Base-by-base conservation (phyloP, 371 early-diverging fungal genomes). In the Rhizomucor pusillus region DNA sequence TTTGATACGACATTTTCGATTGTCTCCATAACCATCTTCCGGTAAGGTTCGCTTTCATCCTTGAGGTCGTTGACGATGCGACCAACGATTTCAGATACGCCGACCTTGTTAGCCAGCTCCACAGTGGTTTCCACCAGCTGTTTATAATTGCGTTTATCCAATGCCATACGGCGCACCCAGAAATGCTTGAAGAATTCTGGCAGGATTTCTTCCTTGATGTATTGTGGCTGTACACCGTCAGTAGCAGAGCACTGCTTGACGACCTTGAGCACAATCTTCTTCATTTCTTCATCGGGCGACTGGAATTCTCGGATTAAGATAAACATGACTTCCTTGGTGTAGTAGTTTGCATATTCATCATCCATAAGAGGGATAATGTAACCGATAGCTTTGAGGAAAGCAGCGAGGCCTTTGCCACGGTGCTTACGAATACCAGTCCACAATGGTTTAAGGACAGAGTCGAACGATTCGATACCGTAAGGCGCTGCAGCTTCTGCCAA, bases 301-400 rank as follows among this genome's bases (percentile, higher is more conserved):
- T 92, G 91, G 80, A 99, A 97, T 65, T 99, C 98, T 50, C 95
- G 87, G 43, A 96, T 89, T 60, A 99, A 69, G 33, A 91, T 90
- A 10, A 81, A 67, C 94, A 98, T 93, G 36, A 95, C 90, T 61
- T 94, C 91, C 66, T 89, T 88, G 19, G 96, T 94, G 69, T 94
- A 94, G 59, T 89, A 87, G 69, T 88, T 92, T 58, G 97, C 97
- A 60, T 93, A 87, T 65, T 95, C 96, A 52, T 86, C 84, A 59
- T 95, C 96, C 97, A 99, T 97, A 48, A 99, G 73, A 14, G 99
- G 97, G 52, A 97, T 95, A 50, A 99, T 91, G 57, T 88, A 95
- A 43, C 99, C 98, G 64, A 97, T 91, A 11, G 97, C 98, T 67
- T 98, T 97, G 57, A 99, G 79, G 75, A 97, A 95, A 1, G 98